A percentile compares a stretch with the other conserved stretches of the same genome.
phyloP scores from a whole-genome alignment of 1,284 basidiomycete species.

The Ustilago cynodontis region DNA sequence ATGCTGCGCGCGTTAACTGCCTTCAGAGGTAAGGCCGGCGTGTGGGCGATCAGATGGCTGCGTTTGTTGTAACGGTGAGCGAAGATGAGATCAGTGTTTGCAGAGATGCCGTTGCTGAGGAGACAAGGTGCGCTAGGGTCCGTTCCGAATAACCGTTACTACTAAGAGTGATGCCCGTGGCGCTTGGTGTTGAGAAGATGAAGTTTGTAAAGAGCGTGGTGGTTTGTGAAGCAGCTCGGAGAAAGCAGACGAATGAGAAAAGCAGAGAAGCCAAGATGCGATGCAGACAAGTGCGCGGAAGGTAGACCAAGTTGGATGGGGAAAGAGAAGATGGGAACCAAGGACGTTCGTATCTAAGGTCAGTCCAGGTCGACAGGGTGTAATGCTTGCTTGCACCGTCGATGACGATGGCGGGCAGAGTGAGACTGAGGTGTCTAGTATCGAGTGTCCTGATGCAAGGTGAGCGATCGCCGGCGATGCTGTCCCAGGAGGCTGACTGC shows the following conservation, averaged over 20 bases:
- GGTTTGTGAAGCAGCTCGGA: no score
- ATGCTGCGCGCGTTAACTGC: not conserved
- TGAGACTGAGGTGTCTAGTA: not conserved
- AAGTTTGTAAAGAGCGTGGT: not conserved
- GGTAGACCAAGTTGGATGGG: no score
- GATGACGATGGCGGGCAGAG: no score
- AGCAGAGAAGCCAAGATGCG: not conserved
- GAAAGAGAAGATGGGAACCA: no score
- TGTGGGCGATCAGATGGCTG: not conserved
- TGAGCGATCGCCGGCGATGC: slow-evolving; percentile 37
- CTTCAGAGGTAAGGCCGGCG: not conserved
- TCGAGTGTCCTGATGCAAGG: not conserved
- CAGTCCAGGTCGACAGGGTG: no score
- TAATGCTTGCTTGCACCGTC: no score
- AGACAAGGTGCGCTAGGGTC: not conserved
- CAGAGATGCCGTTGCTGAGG: not conserved
- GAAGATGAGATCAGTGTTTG: not conserved
- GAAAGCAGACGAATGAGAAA: not conserved
- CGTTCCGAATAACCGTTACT: not conserved
- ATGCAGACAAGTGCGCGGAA: no score
- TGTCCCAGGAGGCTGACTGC: slow-evolving; percentile 10
- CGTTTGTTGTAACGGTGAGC: not conserved
- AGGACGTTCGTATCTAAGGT: no score
- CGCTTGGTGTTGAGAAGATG: not conserved
- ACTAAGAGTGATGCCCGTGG: not conserved